Evolutionary conservation across 2,329 filamentous ascomycete genomes (phyloP).

Genomic region (Colletotrichum cordylinicola): DNA sequence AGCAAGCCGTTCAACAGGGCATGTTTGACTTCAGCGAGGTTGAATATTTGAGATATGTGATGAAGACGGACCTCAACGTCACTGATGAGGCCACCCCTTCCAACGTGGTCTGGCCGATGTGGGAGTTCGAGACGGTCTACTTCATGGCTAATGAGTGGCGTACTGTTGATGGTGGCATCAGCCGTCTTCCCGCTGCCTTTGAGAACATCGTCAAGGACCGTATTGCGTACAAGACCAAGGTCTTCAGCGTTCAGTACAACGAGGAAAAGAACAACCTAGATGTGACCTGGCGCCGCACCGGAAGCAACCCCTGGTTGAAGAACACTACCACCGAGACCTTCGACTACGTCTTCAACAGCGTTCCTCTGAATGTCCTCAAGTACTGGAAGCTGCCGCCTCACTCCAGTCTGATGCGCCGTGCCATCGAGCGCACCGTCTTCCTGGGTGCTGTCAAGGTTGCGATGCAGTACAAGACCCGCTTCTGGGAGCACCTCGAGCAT

Average conservation of each 20-base stretch:
- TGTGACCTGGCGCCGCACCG: constrained; percentile 25
- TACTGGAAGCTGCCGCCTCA: constrained; percentile 41
- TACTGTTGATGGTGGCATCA: constrained; percentile 38
- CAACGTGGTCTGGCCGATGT: constrained; percentile 30
- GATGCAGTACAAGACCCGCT: constrained; percentile 61
- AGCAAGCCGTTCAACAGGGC: constrained; percentile 31
- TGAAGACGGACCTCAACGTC: constrained; percentile 39
- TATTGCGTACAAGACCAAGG: constrained; percentile 26
- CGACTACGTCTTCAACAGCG: constrained; percentile 42
- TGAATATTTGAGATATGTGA: constrained; percentile 35
- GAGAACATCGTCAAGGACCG: constrained; percentile 33
- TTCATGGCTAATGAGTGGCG: constrained; percentile 30
- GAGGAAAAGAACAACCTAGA: constrained; percentile 24
- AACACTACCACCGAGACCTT: constrained; percentile 34
- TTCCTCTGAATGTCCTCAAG: constrained; percentile 40
- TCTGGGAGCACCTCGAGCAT: constrained; percentile 31
- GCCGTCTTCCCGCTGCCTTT: constrained; percentile 39
- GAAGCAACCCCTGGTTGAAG: constrained; percentile 26
- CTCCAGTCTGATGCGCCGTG: constrained; percentile 32
- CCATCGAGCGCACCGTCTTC: constrained; percentile 30
- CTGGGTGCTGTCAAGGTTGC: constrained; percentile 45
- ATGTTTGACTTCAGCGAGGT: constrained; percentile 35
- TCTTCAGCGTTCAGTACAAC: constrained; percentile 28
- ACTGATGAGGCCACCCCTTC: constrained; percentile 38
- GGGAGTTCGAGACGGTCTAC: constrained; percentile 33